These are phyloP conservation scores for Exophiala sp. DNA, from an alignment of 2,329 filamentous ascomycete genomes.

Conservation along the genomic window DNA sequence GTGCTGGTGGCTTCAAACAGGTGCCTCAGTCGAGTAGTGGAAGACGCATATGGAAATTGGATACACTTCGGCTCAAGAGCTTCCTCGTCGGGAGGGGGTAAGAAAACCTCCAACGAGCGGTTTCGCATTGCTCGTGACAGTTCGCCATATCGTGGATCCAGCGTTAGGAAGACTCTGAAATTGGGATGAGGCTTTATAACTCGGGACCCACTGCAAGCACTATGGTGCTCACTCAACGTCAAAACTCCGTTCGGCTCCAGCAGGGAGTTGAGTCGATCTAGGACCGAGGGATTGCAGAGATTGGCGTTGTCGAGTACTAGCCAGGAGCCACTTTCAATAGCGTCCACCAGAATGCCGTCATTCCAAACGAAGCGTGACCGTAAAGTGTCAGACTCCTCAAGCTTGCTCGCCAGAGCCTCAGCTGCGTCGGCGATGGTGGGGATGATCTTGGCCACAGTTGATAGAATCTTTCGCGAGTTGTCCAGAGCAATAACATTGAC, in stretches of 20 bases:
- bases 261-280: slow-evolving; percentile 90
- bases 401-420: neutral
- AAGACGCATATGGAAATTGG: slow-evolving; percentile 20
- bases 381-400: neutral
- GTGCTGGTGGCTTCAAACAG: slow-evolving; percentile 1
- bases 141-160: slow-evolving; percentile 88
- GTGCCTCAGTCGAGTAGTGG: slow-evolving; percentile 18
- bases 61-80: slow-evolving; percentile 8
- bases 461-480: neutral
- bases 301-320: slow-evolving; percentile 96
- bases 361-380: slow-evolving; percentile 75
- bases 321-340: slow-evolving; percentile 83
- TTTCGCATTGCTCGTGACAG: slow-evolving; percentile 96
- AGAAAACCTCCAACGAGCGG: slow-evolving; percentile 82
- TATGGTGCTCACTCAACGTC: slow-evolving; percentile 89
- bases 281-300: slow-evolving; percentile 87
- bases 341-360: slow-evolving; percentile 85
- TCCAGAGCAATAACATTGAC: neutral
- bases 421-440: slow-evolving; percentile 3
- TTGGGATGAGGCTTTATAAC: slow-evolving; percentile 76
- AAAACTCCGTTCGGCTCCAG: slow-evolving; percentile 85
- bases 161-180: slow-evolving; percentile 90
- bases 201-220: slow-evolving; percentile 69
- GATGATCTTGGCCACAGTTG: neutral
- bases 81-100: slow-evolving; percentile 49